A percentile compares a stretch with the other conserved stretches of the same genome.
These are phyloP conservation scores for Fusarium pininemorale DNA, from an alignment of 2,329 filamentous ascomycete species.

Conservation along the genomic window DNA sequence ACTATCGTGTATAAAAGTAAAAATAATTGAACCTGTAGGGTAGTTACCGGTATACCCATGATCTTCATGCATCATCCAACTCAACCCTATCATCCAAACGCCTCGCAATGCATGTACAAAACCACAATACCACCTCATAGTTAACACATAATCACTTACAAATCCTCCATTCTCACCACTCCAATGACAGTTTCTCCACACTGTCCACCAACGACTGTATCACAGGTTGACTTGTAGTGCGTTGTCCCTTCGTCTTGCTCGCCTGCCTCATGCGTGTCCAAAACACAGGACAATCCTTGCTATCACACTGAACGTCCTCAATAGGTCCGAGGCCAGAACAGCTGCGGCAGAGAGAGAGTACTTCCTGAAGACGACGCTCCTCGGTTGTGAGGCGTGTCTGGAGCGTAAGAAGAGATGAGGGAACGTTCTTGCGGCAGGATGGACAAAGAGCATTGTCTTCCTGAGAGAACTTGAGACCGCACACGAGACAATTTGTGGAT, in stretches of 20 bases:
- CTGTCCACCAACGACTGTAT: slow-evolving; percentile 46
- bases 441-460: slow-evolving; percentile 61
- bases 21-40: background rate
- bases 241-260: slow-evolving; percentile 56
- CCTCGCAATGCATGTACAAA: slow-evolving; percentile 9
- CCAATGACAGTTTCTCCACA: slow-evolving; percentile 42
- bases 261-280: slow-evolving; percentile 77
- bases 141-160: background rate
- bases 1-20: background rate
- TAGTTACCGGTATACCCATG: background rate
- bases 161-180: slow-evolving; percentile 45
- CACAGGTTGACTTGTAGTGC: slow-evolving; percentile 44
- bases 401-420: slow-evolving; percentile 71
- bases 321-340: slow-evolving; percentile 78
- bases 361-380: slow-evolving; percentile 70
- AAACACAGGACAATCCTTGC: slow-evolving; percentile 91
- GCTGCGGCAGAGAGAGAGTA: slow-evolving; percentile 78
- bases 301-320: slow-evolving; percentile 88
- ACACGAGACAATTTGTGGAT: slow-evolving; percentile 81
- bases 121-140: background rate
- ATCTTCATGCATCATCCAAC: background rate
- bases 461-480: slow-evolving; percentile 51
- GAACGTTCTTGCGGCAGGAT: slow-evolving; percentile 62
- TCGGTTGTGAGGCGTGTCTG: slow-evolving; percentile 68
- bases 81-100: background rate